Evolutionary conservation across 768 basidiomycete genomes (phyloP).

Genomic region (Pulveroboletus sp.): DNA sequence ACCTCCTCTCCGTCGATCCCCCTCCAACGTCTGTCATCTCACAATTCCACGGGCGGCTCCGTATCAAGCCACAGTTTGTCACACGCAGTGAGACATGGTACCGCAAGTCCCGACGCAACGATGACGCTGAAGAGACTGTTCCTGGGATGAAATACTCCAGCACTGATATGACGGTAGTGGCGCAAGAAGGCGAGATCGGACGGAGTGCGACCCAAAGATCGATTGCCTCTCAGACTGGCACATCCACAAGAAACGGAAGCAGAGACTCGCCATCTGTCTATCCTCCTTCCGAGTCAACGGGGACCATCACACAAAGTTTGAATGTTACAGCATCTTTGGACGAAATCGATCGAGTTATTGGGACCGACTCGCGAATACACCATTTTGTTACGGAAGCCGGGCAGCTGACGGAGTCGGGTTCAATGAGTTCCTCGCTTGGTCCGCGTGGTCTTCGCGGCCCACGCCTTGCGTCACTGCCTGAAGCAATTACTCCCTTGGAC

Average conservation of each 20-base stretch:
- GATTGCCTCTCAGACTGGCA: slow-evolving; percentile 4
- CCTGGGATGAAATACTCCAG: slow-evolving; percentile 32
- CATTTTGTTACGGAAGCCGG: slow-evolving; percentile 24
- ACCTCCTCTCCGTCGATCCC: slow-evolving; percentile 83
- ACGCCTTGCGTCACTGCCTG: slow-evolving; percentile 15
- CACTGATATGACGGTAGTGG: slow-evolving; percentile 25
- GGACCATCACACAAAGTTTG: slow-evolving; percentile 18
- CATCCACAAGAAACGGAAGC: slow-evolving; percentile 7
- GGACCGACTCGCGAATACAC: slow-evolving; percentile 19
- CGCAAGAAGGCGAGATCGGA: slow-evolving; percentile 15
- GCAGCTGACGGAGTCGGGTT: slow-evolving; percentile 12
- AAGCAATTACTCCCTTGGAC: slow-evolving; percentile 4
- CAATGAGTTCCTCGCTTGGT: slow-evolving; percentile 12
- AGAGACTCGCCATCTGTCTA: slow-evolving; percentile 24
- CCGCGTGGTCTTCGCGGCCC: slow-evolving; percentile 21
- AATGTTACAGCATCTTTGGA: slow-evolving; percentile 18
- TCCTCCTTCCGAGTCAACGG: slow-evolving; percentile 22
- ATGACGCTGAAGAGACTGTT: slow-evolving; percentile 21
- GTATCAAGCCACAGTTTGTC: slow-evolving; percentile 21
- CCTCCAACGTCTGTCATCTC: slow-evolving; percentile 44
- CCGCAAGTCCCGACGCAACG: slow-evolving; percentile 24
- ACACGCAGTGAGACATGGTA: slow-evolving; percentile 26
- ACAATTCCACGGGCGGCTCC: slow-evolving; percentile 16
- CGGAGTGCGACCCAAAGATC: slow-evolving; percentile 2
- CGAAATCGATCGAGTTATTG: slow-evolving; percentile 26